Conservation (phyloP, 345 rosid species). For the Theobroma cacao region DNA sequence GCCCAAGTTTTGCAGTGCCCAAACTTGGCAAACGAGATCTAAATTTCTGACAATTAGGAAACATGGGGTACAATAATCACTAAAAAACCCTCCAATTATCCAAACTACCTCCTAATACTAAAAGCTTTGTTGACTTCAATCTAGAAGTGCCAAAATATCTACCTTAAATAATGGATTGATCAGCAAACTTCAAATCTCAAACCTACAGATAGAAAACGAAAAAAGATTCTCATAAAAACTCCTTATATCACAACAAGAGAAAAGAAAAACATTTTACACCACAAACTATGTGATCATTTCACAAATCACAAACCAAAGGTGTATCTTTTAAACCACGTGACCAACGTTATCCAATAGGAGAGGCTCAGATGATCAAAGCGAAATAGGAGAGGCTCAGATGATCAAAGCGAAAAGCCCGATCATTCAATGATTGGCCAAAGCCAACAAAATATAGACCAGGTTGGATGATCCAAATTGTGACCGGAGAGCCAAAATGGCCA, state of each 20-base stretch:
- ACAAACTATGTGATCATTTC: constrained; percentile 12
- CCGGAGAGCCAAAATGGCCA: background rate
- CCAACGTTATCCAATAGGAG: background rate
- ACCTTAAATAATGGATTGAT: constrained; percentile 31
- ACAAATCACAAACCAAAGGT: constrained; percentile 10
- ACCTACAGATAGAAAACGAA: constrained; percentile 40
- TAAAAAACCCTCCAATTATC: constrained; percentile 18
- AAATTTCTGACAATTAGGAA: constrained; percentile 27
- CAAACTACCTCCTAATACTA: constrained; percentile 13
- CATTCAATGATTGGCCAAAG: constrained; percentile 10
- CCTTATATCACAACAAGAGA: constrained; percentile 6
- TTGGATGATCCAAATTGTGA: constrained; percentile 19
- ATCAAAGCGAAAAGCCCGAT: constrained; percentile 14
- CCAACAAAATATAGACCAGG: constrained; percentile 6
- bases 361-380: background rate
- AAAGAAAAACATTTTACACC: background rate
- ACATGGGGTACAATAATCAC: constrained; percentile 16
- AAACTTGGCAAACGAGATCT: constrained; percentile 28
- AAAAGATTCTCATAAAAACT: constrained; percentile 20
- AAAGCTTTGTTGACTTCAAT: background rate
- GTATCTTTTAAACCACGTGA: background rate
- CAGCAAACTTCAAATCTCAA: constrained; percentile 47
- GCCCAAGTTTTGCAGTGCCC: constrained; percentile 59
- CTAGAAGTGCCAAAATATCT: constrained; percentile 15
- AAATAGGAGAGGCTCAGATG: background rate